Conservation (phyloP, 2,329 filamentous ascomycete genomes). For the Cadophora sp. region DNA sequence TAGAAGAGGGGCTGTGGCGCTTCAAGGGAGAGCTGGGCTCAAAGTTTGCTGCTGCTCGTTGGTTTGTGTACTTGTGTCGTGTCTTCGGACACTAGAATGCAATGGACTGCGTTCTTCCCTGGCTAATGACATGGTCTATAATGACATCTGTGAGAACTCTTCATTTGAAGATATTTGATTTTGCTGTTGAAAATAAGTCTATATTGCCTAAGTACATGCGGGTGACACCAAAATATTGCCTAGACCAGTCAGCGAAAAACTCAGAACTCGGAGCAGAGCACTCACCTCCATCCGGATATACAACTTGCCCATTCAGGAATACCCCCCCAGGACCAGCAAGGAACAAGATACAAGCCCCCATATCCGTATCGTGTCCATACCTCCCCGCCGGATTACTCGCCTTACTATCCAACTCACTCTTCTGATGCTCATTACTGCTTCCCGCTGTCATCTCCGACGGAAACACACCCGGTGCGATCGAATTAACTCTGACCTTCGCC, state of each 20-base stretch:
- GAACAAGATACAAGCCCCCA: slow-evolving; percentile 58
- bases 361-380: slow-evolving; percentile 54
- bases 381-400: slow-evolving; percentile 53
- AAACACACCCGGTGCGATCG: slow-evolving; percentile 59
- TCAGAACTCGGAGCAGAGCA: background rate
- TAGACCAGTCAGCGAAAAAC: background rate
- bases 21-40: background rate
- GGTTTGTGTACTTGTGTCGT: background rate
- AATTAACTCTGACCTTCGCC: slow-evolving; percentile 62
- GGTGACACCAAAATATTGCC: slow-evolving; percentile 42
- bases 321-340: slow-evolving; percentile 56
- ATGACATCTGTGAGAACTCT: background rate
- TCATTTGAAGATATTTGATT: no score
- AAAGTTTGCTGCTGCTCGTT: background rate
- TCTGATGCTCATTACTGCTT: slow-evolving; percentile 54
- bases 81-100: background rate
- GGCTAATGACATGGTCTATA: background rate
- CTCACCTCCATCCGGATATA: slow-evolving; percentile 56
- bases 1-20: background rate
- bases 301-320: slow-evolving; percentile 60
- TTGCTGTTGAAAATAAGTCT: background rate
- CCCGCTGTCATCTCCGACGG: slow-evolving; percentile 55
- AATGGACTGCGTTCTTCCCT: background rate
- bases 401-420: slow-evolving; percentile 56
- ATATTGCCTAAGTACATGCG: slow-evolving; percentile 36